These are phyloP conservation scores for Yueomyces sinensis DNA, from an alignment of 805 yeast species.

Conservation along the genomic window DNA sequence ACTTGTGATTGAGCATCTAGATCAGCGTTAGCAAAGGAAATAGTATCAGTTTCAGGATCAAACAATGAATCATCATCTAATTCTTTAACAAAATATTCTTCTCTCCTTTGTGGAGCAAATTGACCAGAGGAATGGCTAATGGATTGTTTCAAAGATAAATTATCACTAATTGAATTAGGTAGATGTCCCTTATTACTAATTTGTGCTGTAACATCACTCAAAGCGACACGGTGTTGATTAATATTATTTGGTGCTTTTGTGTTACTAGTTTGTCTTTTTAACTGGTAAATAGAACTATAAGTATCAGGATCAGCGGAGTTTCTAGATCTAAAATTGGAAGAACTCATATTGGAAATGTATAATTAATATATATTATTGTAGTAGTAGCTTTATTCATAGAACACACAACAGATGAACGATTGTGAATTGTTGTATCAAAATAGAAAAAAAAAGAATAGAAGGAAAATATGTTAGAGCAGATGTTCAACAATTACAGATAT, in stretches of 20 bases:
- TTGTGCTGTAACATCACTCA: conserved; percentile 23
- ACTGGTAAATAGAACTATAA: not conserved
- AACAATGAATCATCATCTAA: not conserved
- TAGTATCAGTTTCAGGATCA: not conserved
- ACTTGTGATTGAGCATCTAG: not conserved
- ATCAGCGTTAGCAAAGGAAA: not conserved
- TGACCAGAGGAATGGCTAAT: not conserved
- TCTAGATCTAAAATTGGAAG: not conserved
- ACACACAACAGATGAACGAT: too few species aligned
- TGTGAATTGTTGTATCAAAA: too few species aligned
- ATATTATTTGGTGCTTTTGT: too few species aligned
- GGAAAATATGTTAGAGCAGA: too few species aligned
- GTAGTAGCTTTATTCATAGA: too few species aligned
- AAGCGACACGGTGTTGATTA: conserved; percentile 13
- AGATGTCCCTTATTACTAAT: conserved; percentile 10
- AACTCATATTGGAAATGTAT: not conserved
- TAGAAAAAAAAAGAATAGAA: too few species aligned
- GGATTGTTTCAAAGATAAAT: not conserved
- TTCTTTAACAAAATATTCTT: not conserved
- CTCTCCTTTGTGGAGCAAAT: not conserved
- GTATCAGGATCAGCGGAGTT: not conserved
- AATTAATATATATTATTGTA: too few species aligned
- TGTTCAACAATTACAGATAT: too few species aligned
- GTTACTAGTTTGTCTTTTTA: not conserved
- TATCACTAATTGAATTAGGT: not conserved